phyloP scores from a whole-genome alignment of 2,329 filamentous ascomycete genomes.

The Apiospora rasikravindrae region DNA sequence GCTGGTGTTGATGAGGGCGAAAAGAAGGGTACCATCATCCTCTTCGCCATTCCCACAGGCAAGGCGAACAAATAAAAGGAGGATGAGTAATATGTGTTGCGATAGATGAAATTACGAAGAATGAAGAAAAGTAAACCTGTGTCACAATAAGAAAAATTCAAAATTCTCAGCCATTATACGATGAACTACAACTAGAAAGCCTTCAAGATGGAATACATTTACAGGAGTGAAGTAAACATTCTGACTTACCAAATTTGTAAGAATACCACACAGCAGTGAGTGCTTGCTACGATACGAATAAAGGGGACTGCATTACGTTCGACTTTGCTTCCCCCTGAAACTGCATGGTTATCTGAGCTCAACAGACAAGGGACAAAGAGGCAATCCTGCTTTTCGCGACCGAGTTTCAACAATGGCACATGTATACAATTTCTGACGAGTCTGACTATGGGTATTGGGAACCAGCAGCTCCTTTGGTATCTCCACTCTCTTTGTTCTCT shows the following conservation, averaged over 20 bases:
- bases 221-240: neutral
- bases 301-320: neutral
- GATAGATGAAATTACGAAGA: conserved; percentile 4
- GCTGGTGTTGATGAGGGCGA: conserved; percentile 59
- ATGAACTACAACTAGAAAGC: too few relatives aligned
- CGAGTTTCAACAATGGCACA: neutral
- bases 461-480: neutral
- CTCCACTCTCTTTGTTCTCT: neutral
- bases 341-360: neutral
- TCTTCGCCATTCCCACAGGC: conserved; percentile 65
- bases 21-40: conserved; percentile 57
- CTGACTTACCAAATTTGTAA: neutral
- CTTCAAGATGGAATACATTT: neutral
- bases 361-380: neutral
- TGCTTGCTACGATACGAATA: neutral
- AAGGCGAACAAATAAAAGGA: conserved; percentile 48
- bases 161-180: too few relatives aligned
- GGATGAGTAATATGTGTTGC: neutral
- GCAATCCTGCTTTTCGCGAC: rapidly evolving
- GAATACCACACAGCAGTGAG: neutral
- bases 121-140: neutral
- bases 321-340: neutral
- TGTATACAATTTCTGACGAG: too few relatives aligned
- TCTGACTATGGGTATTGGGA: neutral
- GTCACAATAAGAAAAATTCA: neutral